Conservation (phyloP, 2,329 filamentous ascomycete genomes). For the Pseudogymnoascus sp. region DNA sequence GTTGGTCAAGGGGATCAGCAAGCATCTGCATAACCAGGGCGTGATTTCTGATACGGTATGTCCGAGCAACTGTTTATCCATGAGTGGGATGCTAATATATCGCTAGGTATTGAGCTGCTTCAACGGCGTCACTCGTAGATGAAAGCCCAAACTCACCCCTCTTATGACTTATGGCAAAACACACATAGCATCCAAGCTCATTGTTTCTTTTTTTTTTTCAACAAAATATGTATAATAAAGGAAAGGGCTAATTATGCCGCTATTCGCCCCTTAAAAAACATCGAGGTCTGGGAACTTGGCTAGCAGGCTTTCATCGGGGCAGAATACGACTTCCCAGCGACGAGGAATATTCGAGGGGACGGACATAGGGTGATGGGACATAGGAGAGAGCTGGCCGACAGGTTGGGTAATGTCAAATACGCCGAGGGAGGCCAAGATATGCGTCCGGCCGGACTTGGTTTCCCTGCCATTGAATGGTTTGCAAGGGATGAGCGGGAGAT, state of each 20-base stretch:
- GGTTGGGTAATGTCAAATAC: slow-evolving; percentile 8
- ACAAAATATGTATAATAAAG: slow-evolving; percentile 7
- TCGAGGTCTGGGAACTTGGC: not conserved
- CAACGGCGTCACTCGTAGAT: slow-evolving; percentile 6
- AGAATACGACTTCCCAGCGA: not conserved
- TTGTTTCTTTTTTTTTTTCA: slow-evolving; percentile 7
- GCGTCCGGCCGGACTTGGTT: not conserved
- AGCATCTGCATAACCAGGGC: slow-evolving; percentile 60
- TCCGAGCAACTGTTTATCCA: not conserved
- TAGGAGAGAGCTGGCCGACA: not conserved
- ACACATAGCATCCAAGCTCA: slow-evolving; percentile 7
- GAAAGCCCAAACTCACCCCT: slow-evolving; percentile 2
- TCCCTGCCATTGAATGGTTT: not conserved
- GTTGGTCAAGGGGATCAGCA: slow-evolving; percentile 57
- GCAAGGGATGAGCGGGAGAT: not conserved
- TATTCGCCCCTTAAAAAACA: not conserved
- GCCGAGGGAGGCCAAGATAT: slow-evolving; percentile 1
- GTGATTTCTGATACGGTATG: slow-evolving; percentile 29
- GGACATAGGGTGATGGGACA: slow-evolving; percentile 6
- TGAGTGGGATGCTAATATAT: not conserved
- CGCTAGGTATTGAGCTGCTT: slow-evolving; percentile 5
- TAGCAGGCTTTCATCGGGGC: not conserved
- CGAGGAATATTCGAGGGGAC: not conserved
- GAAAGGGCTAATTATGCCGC: slow-evolving; percentile 1
- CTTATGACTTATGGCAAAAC: slow-evolving; percentile 6